Base-by-base conservation (phyloP, 352 stramenopile genomes). In the Pythium vanterpoolii region DNA sequence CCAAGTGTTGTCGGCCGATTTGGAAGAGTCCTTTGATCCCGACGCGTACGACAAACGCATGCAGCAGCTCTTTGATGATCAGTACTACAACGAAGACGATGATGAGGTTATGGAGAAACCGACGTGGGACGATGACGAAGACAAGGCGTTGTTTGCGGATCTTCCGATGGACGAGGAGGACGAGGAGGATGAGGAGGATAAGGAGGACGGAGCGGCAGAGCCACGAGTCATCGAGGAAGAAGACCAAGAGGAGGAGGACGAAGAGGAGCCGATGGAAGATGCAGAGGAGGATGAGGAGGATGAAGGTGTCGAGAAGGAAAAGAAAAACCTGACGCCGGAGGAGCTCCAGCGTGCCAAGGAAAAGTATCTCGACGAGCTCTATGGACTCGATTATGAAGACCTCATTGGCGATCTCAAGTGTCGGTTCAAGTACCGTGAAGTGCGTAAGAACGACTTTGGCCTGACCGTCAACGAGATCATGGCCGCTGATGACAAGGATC, bases 371-470 rank as follows among this genome's bases (percentile, higher is more conserved):
- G 93, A 99, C 47, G 96, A 99, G 62, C 74, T 99, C 9, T 99
- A 99, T 72, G 91, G 96, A 42, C 78, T 99, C 24, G 97, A 99
- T 73, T 99, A 99, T 66, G 97, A 99, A 73, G 97, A 99, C 64
- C 87, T 99, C 39, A 98, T 99, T 62, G 97, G 91, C 21, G 96
- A 98, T 62, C 86, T 99, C 66, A 96, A 96, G 47, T 98, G 93
- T 44, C 86, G 97, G 23, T 99, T 99, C 80, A 98, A 99, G 70
- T 99, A 99, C 76, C 84, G 89, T 10, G 71, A 92, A 45, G 98
- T 99, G 5, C 77, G 88, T 45, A 75, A 81, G 26, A 98, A 99
- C 58, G 91, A 92, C 66, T 99, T 98, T 74, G 98, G 98, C 16
- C 74, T 99, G 24, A 97, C 89, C 18, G 90, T 94, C 7, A 90